Conservation (phyloP, 1,139 yeast species). For the Diutina sp. region DNA sequence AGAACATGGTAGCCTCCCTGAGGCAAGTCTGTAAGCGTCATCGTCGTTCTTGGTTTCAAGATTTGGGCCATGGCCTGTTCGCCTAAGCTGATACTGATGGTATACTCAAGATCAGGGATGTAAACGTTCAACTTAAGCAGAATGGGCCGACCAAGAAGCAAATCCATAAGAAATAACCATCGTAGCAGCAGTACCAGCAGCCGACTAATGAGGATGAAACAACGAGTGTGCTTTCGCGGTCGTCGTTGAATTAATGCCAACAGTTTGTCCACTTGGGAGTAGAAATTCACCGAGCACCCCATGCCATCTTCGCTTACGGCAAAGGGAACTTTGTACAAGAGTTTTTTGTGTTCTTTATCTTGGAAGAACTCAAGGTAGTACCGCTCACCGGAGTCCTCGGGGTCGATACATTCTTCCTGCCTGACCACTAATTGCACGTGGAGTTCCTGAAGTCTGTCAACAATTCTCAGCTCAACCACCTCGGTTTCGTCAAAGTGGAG, state of each 20-base stretch:
- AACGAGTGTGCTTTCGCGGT: background rate
- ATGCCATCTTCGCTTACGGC: background rate
- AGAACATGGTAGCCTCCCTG: background rate
- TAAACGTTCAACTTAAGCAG: background rate
- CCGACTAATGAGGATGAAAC: background rate
- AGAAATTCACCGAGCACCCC: background rate
- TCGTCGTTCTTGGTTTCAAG: background rate
- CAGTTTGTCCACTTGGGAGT: background rate
- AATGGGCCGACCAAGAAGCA: background rate
- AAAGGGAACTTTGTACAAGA: background rate
- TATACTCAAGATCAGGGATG: background rate
- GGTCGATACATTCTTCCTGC: background rate
- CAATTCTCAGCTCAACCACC: conserved; percentile 37
- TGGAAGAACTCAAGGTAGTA: background rate
- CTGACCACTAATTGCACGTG: conserved; percentile 29
- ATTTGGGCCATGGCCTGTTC: background rate
- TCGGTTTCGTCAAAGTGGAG: conserved; percentile 27
- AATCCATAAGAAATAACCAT: background rate
- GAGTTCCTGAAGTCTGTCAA: conserved; percentile 72
- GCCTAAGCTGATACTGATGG: background rate
- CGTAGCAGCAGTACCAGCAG: background rate
- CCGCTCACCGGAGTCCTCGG: background rate
- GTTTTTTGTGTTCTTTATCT: background rate
- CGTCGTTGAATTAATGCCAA: background rate
- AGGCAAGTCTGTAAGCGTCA: background rate